Percentiles rank a stretch among this genome's conserved stretches.
Evolutionary conservation across 495 filamentous ascomycete species (phyloP).

Genomic region (Penicillium crystallinum): DNA sequence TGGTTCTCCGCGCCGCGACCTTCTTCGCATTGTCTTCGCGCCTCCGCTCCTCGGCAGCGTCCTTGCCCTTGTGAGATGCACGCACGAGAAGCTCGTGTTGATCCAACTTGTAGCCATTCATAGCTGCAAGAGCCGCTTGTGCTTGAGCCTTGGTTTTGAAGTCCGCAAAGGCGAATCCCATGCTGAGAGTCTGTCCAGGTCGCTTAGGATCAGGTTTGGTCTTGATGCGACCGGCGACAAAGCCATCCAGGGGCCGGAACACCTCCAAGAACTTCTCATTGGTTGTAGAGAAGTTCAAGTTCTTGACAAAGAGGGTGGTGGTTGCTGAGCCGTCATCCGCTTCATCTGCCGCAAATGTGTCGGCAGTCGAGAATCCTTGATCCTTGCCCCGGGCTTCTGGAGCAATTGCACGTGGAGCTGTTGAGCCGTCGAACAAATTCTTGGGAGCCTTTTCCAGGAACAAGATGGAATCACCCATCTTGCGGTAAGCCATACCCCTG

Average conservation of each 20-base stretch:
- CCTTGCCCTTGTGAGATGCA: slow-evolving; percentile 74
- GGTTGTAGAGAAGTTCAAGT: slow-evolving; percentile 88
- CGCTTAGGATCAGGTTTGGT: slow-evolving; percentile 83
- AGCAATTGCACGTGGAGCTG: slow-evolving; percentile 20
- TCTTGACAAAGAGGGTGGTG: slow-evolving; percentile 83
- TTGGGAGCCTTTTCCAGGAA: slow-evolving; percentile 93
- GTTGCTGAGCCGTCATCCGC: slow-evolving; percentile 53
- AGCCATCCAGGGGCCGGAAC: slow-evolving; percentile 79
- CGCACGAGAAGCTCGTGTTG: slow-evolving; percentile 79
- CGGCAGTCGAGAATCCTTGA: slow-evolving; percentile 50
- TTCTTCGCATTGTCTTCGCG: slow-evolving; percentile 78
- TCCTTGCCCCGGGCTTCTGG: slow-evolving; percentile 37
- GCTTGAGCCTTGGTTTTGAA: slow-evolving; percentile 75
- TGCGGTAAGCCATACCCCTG: slow-evolving; percentile 73
- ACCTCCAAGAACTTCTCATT: slow-evolving; percentile 63
- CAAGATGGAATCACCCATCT: slow-evolving; percentile 84
- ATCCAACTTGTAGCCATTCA: slow-evolving; percentile 84
- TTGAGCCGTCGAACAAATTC: slow-evolving; percentile 58
- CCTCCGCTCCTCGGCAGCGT: slow-evolving; percentile 80
- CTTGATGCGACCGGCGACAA: slow-evolving; percentile 77
- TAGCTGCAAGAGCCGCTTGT: slow-evolving; percentile 67
- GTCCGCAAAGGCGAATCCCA: slow-evolving; percentile 95
- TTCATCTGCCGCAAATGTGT: slow-evolving; percentile 51
- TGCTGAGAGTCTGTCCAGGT: slow-evolving; percentile 76
- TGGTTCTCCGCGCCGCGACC: slow-evolving; percentile 65